A percentile compares a stretch with the other conserved stretches of the same genome.
These are phyloP conservation scores for Sutorius australiensis DNA, from an alignment of 768 basidiomycete genomes.

Conservation along the genomic window DNA sequence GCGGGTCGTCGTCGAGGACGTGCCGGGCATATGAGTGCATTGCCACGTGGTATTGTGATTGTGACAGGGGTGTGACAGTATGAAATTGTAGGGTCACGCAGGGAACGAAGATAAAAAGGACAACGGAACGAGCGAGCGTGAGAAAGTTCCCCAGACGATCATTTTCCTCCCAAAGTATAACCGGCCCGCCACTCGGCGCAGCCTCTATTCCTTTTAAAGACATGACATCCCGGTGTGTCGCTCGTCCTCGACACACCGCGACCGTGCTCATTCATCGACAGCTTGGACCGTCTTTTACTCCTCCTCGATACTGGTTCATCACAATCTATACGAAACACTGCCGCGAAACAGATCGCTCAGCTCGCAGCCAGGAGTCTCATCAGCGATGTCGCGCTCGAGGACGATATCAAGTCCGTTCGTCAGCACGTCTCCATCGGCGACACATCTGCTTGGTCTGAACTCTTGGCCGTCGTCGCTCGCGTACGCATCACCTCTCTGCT, in stretches of 20 bases:
- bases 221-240: conserved; percentile 72
- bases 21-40: background rate
- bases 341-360: conserved; percentile 93
- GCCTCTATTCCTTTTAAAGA: conserved; percentile 49
- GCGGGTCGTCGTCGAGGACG: background rate
- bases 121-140: conserved; percentile 41
- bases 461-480: conserved; percentile 86
- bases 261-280: conserved; percentile 25
- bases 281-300: conserved; percentile 95
- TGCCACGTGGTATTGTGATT: background rate
- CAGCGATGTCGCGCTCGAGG: conserved; percentile 76
- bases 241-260: background rate
- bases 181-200: conserved; percentile 47
- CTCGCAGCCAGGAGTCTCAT: conserved; percentile 84
- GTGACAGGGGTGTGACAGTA: conserved; percentile 36
- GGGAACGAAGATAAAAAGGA: conserved; percentile 61
- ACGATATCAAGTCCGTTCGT: conserved; percentile 62
- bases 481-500: conserved; percentile 39
- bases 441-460: conserved; percentile 81
- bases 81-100: conserved; percentile 39
- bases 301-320: conserved; percentile 95
- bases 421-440: conserved; percentile 59
- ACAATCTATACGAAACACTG: conserved; percentile 84
- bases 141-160: conserved; percentile 51
- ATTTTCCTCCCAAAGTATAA: conserved; percentile 42